These are phyloP conservation scores for Vanrija sp. DNA, from an alignment of 1,284 basidiomycete genomes.

Conservation along the genomic window DNA sequence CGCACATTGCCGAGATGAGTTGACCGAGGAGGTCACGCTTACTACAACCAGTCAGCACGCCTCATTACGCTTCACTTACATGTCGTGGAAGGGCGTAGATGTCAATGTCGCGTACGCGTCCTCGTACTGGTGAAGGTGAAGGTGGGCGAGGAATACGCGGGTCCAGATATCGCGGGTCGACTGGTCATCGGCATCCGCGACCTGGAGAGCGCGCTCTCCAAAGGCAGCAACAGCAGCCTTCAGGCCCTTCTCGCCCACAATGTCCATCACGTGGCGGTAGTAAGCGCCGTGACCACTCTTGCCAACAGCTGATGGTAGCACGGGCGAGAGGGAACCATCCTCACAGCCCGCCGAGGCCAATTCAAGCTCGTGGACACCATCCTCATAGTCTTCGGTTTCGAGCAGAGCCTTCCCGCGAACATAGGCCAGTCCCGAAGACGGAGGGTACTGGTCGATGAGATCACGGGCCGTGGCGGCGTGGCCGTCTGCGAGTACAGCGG, in stretches of 20 bases:
- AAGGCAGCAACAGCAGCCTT: conserved; percentile 67
- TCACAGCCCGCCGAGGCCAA: conserved; percentile 66
- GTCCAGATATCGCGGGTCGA: conserved; percentile 69
- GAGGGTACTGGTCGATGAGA: conserved; percentile 67
- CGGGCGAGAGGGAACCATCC: conserved; percentile 51
- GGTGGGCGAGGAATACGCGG: conserved; percentile 70
- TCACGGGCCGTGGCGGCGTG: conserved; percentile 62
- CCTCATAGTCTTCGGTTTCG: conserved; percentile 66
- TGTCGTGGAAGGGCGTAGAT: conserved; percentile 64
- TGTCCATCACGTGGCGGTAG: conserved; percentile 67
- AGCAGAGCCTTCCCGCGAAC: conserved; percentile 66
- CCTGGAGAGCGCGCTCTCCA: conserved; percentile 67
- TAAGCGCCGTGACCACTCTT: conserved; percentile 65
- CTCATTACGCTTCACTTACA: conserved; percentile 57
- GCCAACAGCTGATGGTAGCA: conserved; percentile 60
- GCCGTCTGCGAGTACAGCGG: conserved; percentile 62
- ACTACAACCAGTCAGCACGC: conserved; percentile 50
- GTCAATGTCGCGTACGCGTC: conserved; percentile 78
- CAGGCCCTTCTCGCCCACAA: conserved; percentile 62
- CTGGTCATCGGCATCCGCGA: conserved; percentile 34
- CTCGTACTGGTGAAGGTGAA: conserved; percentile 69
- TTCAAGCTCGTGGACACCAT: conserved; percentile 67
- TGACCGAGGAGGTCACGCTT: conserved; percentile 73
- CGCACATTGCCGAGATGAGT: conserved; percentile 88
- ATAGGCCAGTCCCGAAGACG: conserved; percentile 69